Conservation (phyloP, 805 yeast genomes). For the Monosporozyma yasuniensis region DNA sequence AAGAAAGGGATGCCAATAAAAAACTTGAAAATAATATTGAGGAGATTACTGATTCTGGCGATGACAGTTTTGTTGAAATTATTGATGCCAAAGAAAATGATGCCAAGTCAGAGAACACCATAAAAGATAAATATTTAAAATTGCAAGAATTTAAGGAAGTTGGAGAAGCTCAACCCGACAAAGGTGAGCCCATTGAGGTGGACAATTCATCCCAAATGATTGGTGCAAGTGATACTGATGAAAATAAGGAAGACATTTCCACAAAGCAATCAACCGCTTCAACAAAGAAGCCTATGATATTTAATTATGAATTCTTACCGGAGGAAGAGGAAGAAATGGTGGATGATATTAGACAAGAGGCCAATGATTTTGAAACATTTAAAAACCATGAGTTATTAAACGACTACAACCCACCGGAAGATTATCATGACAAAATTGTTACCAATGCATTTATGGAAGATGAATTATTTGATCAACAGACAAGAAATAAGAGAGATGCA, state of each 20-base stretch:
- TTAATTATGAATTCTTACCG: slow-evolving; percentile 63
- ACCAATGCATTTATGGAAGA: slow-evolving; percentile 31
- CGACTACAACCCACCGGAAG: slow-evolving; percentile 10
- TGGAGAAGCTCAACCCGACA: not conserved
- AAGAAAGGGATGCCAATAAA: not conserved
- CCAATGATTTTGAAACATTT: slow-evolving; percentile 60
- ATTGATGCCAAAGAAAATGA: not conserved
- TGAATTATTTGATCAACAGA: slow-evolving; percentile 50
- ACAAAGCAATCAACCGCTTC: not conserved
- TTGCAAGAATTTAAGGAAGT: not conserved
- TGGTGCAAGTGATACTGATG: not conserved
- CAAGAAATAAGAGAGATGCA: slow-evolving; percentile 71
- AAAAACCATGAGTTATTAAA: slow-evolving; percentile 33
- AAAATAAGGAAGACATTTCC: not conserved
- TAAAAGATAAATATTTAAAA: not conserved
- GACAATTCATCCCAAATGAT: not conserved
- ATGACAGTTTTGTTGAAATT: not conserved
- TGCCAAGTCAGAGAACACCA: not conserved
- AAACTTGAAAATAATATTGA: not conserved
- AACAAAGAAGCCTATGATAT: slow-evolving; percentile 11
- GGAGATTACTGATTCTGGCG: not conserved
- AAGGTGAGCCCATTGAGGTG: not conserved
- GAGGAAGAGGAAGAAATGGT: slow-evolving; percentile 66
- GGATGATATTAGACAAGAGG: slow-evolving; percentile 59
- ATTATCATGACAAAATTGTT: slow-evolving; percentile 2